phyloP scores from a whole-genome alignment of 768 basidiomycete species.

The Lactarius evosmus region DNA sequence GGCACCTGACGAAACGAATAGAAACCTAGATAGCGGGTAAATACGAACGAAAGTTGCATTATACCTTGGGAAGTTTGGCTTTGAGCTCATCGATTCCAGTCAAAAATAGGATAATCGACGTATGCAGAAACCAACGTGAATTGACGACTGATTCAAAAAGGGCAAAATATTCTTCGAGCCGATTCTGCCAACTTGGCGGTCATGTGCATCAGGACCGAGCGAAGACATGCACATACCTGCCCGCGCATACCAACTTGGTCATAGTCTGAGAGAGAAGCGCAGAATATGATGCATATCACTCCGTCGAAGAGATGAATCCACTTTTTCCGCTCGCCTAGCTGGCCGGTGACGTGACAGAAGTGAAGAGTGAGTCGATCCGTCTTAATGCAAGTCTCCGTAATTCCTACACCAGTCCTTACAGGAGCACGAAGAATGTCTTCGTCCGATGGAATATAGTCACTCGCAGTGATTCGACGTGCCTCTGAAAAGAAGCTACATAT shows the following conservation, averaged over 20 bases:
- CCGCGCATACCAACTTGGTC: constrained; percentile 67
- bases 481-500: constrained; percentile 74
- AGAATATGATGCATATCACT: constrained; percentile 72
- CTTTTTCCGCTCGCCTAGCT: constrained; percentile 47
- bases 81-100: constrained; percentile 80
- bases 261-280: constrained; percentile 69
- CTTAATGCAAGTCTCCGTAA: constrained; percentile 79
- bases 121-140: constrained; percentile 70
- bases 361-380: constrained; percentile 38
- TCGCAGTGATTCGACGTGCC: constrained; percentile 75
- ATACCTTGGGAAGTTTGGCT: constrained; percentile 58
- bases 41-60: too few species aligned
- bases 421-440: constrained; percentile 83
- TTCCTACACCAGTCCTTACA: constrained; percentile 74
- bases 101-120: constrained; percentile 63
- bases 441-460: constrained; percentile 81
- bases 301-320: constrained; percentile 56
- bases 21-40: too few species aligned
- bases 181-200: constrained; percentile 58
- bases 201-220: neutral
- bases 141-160: constrained; percentile 79
- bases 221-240: constrained; percentile 50
- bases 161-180: constrained; percentile 69
- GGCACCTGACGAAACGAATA: too few species aligned
- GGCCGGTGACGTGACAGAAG: constrained; percentile 75